Base-by-base conservation (phyloP, 345 rosid genomes). In the Schrenkiella parvula region DNA sequence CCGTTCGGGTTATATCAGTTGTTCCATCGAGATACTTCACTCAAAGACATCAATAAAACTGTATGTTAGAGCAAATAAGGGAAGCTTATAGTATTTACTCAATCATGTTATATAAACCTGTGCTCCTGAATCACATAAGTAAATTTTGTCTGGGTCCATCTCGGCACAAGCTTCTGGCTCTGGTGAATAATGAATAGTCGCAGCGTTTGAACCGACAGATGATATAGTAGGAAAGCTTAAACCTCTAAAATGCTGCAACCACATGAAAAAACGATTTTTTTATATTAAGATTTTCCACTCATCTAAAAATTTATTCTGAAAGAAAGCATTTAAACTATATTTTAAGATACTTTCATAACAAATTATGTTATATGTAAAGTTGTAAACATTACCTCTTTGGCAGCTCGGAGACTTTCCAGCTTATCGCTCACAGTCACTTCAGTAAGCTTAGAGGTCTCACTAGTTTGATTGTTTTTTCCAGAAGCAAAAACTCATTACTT, bases 151-250 rank as follows among this genome's bases (percentile, higher is more conserved):
- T 0, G 96, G 90, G 76, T 89, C 85, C 81, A 95, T 81, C 79
- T 95, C 98, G 1, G 98, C 88, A 76, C 99, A 95, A 37, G 83
- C 81, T 61, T 89, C 87, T 26, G 83, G 83, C 46, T 87, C 73
- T 1, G 96, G 99, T 58, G 80, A 69, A 77, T 95, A 95, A 78
- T 95, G 99, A 74, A 88, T 92, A 77, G 89, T 82, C 21, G 99
- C 97, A 3, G 96, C 98, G 82, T 95, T 91, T 74, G 93, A 83
- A 79, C 99, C 99, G 53, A 92, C 92, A 0, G 98, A 89, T 42
- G 99, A 95, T 71, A 95, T 91, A 46, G 97, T 95, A 25, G 98
- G 96, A 77, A 95, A 95, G 82, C 99, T 95, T 79, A 92, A 79
- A 68, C 98, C 98, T 80, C 92, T 85, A 73, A 95, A 95, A 82